A percentile compares a stretch with the other conserved stretches of the same genome.
phyloP scores from a whole-genome alignment of 345 rosid species.

The Dovyalis caffra region DNA sequence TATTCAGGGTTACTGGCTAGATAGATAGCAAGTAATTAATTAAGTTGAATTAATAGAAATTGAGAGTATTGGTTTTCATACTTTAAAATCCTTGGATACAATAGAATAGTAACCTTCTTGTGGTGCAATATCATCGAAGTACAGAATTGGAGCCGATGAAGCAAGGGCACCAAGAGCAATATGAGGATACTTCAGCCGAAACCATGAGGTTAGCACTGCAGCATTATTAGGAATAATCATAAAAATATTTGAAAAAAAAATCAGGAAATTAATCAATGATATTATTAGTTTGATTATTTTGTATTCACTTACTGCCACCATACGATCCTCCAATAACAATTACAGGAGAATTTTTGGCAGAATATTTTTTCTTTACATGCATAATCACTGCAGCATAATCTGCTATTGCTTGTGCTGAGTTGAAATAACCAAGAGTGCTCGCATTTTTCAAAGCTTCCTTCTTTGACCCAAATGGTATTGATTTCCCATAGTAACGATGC shows the following conservation, averaged over 20 bases:
- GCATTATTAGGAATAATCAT: not conserved
- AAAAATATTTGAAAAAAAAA: not conserved
- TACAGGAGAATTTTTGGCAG: constrained; percentile 16
- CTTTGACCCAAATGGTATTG: constrained; percentile 21
- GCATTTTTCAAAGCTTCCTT: constrained; percentile 16
- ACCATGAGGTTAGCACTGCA: constrained; percentile 27
- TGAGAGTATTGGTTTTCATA: not conserved
- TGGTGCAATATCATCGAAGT: constrained; percentile 27
- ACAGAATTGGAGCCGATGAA: too few species aligned
- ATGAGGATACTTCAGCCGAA: constrained; percentile 28
- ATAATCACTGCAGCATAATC: constrained; percentile 24
- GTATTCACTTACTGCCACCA: constrained; percentile 27
- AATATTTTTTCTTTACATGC: constrained; percentile 16
- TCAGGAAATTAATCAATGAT: too few species aligned
- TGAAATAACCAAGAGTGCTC: constrained; percentile 22
- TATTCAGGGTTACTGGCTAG: too few species aligned
- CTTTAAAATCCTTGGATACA: constrained; percentile 27
- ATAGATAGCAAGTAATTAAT: not conserved
- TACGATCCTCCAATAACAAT: constrained; percentile 27
- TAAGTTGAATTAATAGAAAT: too few species aligned
- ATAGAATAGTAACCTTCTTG: constrained; percentile 17
- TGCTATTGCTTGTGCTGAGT: constrained; percentile 30
- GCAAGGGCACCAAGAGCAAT: constrained; percentile 30
- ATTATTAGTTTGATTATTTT: not conserved
- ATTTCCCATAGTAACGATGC: constrained; percentile 30